Percentiles rank a stretch among this genome's conserved stretches.
phyloP scores from a whole-genome alignment of 2,329 filamentous ascomycete genomes.

The Hymenoscyphus fraxineus region DNA sequence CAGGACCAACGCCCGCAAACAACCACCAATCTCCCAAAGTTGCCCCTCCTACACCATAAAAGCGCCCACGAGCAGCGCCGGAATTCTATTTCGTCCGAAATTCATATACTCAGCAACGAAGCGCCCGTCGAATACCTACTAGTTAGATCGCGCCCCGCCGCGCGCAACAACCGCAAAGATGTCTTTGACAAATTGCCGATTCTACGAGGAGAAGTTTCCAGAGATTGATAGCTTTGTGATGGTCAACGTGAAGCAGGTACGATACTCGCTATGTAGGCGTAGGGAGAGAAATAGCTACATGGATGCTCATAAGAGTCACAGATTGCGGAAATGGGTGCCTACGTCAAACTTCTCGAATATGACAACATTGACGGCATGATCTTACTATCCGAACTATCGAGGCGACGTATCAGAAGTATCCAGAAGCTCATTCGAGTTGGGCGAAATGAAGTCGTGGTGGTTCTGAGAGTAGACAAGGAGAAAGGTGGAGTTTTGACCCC shows the following conservation, averaged over 20 bases:
- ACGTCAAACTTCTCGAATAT: constrained; percentile 98
- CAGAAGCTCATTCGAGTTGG: constrained; percentile 98
- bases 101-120: constrained; percentile 14
- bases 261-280: constrained; percentile 26
- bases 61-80: not conserved
- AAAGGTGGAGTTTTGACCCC: constrained; percentile 59
- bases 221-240: constrained; percentile 99
- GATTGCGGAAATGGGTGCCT: constrained; percentile 99
- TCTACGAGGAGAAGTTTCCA: constrained; percentile 96
- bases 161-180: constrained; percentile 57
- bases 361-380: constrained; percentile 99
- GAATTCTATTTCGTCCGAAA: not conserved
- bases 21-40: not conserved
- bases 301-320: constrained; percentile 35
- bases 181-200: constrained; percentile 95
- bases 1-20: constrained; percentile 1
- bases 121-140: constrained; percentile 16
- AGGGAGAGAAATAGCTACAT: not conserved
- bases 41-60: not conserved
- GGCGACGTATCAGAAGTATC: constrained; percentile 96
- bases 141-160: constrained; percentile 20
- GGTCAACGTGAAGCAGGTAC: constrained; percentile 98
- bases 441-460: constrained; percentile 96
- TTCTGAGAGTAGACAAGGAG: constrained; percentile 98
- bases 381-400: constrained; percentile 91